These are phyloP conservation scores for Oryza rufipogon DNA, from an alignment of 176 grass and related monocot species.

Conservation along the genomic window DNA sequence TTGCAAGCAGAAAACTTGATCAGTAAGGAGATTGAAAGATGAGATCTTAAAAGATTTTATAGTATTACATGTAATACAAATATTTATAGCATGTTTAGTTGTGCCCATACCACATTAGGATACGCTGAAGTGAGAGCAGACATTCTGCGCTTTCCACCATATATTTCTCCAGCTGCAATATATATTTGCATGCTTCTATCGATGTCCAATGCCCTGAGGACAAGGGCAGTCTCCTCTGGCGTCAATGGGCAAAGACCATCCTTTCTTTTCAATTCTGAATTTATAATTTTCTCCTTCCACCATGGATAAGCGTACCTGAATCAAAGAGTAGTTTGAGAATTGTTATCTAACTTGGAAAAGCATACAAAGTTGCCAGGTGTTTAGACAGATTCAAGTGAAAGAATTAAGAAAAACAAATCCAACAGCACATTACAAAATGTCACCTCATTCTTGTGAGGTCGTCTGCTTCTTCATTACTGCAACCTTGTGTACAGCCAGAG, in stretches of 20 bases:
- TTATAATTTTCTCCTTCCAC: constrained; percentile 96
- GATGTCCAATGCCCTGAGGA: constrained; percentile 80
- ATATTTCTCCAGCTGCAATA: constrained; percentile 93
- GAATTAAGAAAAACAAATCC: background rate
- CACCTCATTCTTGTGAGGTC: constrained; percentile 90
- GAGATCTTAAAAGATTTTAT: background rate
- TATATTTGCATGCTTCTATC: constrained; percentile 89
- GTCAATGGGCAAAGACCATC: constrained; percentile 93
- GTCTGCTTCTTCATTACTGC: constrained; percentile 77
- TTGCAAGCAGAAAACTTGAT: constrained; percentile 5
- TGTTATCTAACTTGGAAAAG: background rate
- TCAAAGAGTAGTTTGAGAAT: constrained; percentile 27
- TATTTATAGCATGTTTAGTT: background rate
- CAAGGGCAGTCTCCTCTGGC: constrained; percentile 84
- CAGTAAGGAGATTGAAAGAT: background rate
- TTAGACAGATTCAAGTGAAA: background rate
- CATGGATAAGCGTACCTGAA: constrained; percentile 94
- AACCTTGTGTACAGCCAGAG: constrained; percentile 94
- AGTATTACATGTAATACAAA: background rate
- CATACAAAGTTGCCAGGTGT: background rate
- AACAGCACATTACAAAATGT: background rate
- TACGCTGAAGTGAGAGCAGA: constrained; percentile 68
- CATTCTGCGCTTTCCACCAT: constrained; percentile 79
- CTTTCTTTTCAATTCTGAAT: constrained; percentile 85
- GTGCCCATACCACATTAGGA: constrained; percentile 77